phyloP scores from a whole-genome alignment of 2,329 filamentous ascomycete genomes.

The Onygenales sp. region DNA sequence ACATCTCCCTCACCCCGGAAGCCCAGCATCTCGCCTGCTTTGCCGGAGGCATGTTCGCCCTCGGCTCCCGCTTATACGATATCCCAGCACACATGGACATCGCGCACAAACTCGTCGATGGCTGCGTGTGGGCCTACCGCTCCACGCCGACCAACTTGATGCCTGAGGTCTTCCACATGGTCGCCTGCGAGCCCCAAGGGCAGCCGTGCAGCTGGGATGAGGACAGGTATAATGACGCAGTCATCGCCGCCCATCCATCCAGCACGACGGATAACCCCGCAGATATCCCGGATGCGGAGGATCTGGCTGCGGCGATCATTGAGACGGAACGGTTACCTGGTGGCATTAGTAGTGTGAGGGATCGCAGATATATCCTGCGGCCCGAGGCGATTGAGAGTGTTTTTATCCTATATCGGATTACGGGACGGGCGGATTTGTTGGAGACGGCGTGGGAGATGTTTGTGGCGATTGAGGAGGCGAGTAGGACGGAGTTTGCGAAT shows the following conservation, averaged over 20 bases:
- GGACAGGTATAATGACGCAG: neutral
- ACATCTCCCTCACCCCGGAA: slow-evolving; percentile 27
- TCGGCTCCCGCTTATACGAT: slow-evolving; percentile 43
- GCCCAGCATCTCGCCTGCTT: slow-evolving; percentile 46
- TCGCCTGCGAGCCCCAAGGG: slow-evolving; percentile 27
- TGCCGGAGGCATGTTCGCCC: slow-evolving; percentile 45
- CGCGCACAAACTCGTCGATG: slow-evolving; percentile 42
- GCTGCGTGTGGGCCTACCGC: slow-evolving; percentile 48
- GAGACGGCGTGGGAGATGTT: slow-evolving; percentile 90
- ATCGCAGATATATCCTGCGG: slow-evolving; percentile 9
- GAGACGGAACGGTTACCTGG: slow-evolving; percentile 5
- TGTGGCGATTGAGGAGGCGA: slow-evolving; percentile 57
- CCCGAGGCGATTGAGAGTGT: slow-evolving; percentile 83
- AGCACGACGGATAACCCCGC: neutral
- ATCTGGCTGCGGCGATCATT: neutral
- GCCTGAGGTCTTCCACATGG: slow-evolving; percentile 40
- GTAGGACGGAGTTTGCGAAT: slow-evolving; percentile 57
- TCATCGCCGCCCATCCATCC: neutral
- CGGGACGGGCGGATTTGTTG: slow-evolving; percentile 63
- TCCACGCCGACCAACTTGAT: slow-evolving; percentile 42
- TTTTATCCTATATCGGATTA: slow-evolving; percentile 86
- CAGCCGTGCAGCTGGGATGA: slow-evolving; percentile 8
- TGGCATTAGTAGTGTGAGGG: slow-evolving; percentile 4
- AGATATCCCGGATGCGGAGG: neutral
- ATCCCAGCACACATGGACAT: slow-evolving; percentile 38